phyloP scores from a whole-genome alignment of 805 yeast genomes.

The Cyberlindnera nakhonratchasimensis region DNA sequence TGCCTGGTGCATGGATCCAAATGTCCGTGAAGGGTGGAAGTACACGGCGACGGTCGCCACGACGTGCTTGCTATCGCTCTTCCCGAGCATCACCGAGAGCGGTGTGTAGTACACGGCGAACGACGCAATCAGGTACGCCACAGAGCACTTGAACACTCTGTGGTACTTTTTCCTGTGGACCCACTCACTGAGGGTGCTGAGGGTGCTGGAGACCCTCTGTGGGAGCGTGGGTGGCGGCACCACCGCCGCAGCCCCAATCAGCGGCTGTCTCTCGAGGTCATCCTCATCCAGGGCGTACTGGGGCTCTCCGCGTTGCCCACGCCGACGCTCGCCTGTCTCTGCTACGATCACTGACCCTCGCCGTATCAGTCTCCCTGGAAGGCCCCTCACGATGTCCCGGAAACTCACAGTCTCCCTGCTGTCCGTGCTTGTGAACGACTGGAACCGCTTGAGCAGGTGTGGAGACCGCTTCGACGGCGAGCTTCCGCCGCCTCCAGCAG shows the following conservation, averaged over 20 bases:
- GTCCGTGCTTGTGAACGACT: slow-evolving; percentile 24
- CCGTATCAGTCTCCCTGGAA: slow-evolving; percentile 21
- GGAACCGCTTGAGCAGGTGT: slow-evolving; percentile 18
- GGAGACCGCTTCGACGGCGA: slow-evolving; percentile 4
- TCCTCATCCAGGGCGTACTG: slow-evolving; percentile 3
- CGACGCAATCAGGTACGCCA: slow-evolving; percentile 75
- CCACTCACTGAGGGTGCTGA: slow-evolving; percentile 1
- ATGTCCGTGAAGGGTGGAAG: slow-evolving; percentile 77
- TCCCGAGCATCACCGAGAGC: slow-evolving; percentile 51
- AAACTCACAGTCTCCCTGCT: slow-evolving; percentile 15
- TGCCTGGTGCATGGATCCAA: slow-evolving; percentile 79
- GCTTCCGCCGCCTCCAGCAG: background rate
- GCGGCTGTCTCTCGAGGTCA: slow-evolving; percentile 19
- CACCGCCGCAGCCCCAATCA: slow-evolving; percentile 2
- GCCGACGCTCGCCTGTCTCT: slow-evolving; percentile 38
- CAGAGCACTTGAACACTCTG: slow-evolving; percentile 56
- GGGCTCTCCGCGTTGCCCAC: slow-evolving; percentile 3
- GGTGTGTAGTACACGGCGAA: slow-evolving; percentile 60
- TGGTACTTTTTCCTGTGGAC: slow-evolving; percentile 11
- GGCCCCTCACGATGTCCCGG: slow-evolving; percentile 12
- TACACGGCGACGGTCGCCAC: slow-evolving; percentile 82
- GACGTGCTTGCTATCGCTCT: slow-evolving; percentile 72
- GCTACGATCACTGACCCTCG: slow-evolving; percentile 42
- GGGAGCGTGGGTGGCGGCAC: background rate
- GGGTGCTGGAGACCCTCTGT: background rate